Evolutionary conservation across 2,329 filamentous ascomycete genomes (phyloP).

Genomic region (Fusarium sp.): DNA sequence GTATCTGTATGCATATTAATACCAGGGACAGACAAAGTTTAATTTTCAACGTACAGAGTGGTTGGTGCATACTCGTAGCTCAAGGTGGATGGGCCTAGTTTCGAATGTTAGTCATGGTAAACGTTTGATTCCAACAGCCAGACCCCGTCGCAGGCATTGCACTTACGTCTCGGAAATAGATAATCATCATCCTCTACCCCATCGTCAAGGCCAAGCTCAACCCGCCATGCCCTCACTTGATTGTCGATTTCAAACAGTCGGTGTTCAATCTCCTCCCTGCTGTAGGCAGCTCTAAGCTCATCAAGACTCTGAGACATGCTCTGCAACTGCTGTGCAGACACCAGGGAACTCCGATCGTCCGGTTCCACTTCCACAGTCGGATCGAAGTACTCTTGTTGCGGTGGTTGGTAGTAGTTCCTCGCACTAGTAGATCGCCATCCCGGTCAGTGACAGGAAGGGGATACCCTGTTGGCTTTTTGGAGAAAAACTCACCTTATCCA

Average conservation of each 20-base stretch:
- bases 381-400: background rate
- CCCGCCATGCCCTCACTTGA: background rate
- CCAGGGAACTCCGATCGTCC: background rate
- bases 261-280: background rate
- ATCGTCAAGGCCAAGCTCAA: background rate
- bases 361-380: background rate
- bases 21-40: background rate
- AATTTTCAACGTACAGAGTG: background rate
- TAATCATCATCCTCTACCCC: background rate
- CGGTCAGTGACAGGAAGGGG: background rate
- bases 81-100: background rate
- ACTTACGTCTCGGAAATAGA: background rate
- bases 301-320: constrained; percentile 2
- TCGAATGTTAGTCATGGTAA: too few species aligned
- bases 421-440: background rate
- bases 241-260: constrained; percentile 4
- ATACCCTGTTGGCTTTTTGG: background rate
- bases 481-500: background rate
- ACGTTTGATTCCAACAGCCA: background rate
- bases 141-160: background rate
- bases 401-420: background rate
- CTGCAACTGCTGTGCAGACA: background rate
- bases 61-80: constrained; percentile 9
- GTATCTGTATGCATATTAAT: background rate
- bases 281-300: background rate